Percentiles rank a stretch among this genome's conserved stretches.
Conservation (phyloP, 208 protist genomes). For the Trypanosomatidae sp. region DNA sequence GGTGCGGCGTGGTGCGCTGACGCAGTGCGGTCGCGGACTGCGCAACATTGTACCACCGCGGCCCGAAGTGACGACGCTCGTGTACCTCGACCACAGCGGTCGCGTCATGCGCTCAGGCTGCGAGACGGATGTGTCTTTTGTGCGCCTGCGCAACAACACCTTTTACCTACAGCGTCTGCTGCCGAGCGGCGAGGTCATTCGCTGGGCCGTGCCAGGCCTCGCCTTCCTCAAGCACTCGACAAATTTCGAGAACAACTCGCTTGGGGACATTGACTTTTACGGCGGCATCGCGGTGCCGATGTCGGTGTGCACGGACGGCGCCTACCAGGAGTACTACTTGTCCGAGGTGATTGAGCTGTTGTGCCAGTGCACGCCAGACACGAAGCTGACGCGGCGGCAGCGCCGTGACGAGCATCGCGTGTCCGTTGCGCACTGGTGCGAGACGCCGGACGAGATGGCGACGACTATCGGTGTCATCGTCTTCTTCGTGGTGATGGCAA, state of each 20-base stretch:
- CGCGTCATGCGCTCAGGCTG: constrained; percentile 30
- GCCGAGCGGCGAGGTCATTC: constrained; percentile 58
- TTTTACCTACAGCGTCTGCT: constrained; percentile 86
- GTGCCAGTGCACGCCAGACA: too few species aligned
- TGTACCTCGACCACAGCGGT: constrained; percentile 58
- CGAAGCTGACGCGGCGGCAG: constrained; percentile 80
- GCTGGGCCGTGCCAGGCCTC: constrained; percentile 66
- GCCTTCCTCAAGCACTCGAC: constrained; percentile 74
- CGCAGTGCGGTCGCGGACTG: constrained; percentile 17
- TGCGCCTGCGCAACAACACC: constrained; percentile 83
- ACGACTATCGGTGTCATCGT: constrained; percentile 34
- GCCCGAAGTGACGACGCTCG: constrained; percentile 69
- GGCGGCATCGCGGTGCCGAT: constrained; percentile 69
- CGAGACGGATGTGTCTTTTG: constrained; percentile 64
- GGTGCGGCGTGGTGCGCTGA: background rate
- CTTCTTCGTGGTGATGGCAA: constrained; percentile 50
- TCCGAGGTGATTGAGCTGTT: too few species aligned
- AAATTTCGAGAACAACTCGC: constrained; percentile 78
- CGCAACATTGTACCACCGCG: constrained; percentile 74
- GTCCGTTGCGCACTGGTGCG: constrained; percentile 71
- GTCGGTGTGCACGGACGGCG: too few species aligned
- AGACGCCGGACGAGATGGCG: constrained; percentile 68
- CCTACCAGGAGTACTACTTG: too few species aligned
- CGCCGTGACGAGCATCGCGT: constrained; percentile 64
- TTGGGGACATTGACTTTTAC: constrained; percentile 83